Conservation (phyloP, 352 stramenopile species). For the Pythium volutum region DNA sequence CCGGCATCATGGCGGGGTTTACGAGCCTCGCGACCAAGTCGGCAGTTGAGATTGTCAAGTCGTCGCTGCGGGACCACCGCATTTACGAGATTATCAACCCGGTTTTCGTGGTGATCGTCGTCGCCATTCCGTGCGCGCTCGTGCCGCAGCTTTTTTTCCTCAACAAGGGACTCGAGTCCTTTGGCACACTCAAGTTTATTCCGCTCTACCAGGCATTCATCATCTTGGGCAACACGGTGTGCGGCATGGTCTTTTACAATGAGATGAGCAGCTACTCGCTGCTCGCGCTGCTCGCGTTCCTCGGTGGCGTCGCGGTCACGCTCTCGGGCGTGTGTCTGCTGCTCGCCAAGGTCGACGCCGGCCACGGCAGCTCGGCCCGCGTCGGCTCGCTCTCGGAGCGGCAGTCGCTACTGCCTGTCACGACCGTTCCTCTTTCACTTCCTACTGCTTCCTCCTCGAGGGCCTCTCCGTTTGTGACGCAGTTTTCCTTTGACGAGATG, state of each 20-base stretch:
- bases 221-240: constrained; percentile 73
- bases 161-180: constrained; percentile 76
- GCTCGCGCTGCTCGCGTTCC: constrained; percentile 41
- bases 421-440: neutral
- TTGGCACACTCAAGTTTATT: constrained; percentile 80
- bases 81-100: constrained; percentile 55
- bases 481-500: constrained; percentile 65
- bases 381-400: constrained; percentile 9
- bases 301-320: constrained; percentile 51
- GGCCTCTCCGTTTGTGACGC: constrained; percentile 2
- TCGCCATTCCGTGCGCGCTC: constrained; percentile 52
- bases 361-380: neutral
- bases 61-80: constrained; percentile 33
- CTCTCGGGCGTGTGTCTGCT: constrained; percentile 60
- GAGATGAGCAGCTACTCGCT: constrained; percentile 64
- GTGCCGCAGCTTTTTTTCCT: constrained; percentile 75
- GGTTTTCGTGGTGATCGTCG: constrained; percentile 65
- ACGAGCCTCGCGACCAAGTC: constrained; percentile 79
- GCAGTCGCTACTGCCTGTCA: constrained; percentile 19
- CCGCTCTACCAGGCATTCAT: constrained; percentile 82
- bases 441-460: too few relatives aligned
- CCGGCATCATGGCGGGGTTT: constrained; percentile 74
- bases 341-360: constrained; percentile 51
- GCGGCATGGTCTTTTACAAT: constrained; percentile 78
- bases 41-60: constrained; percentile 61